phyloP scores from a whole-genome alignment of 2,329 filamentous ascomycete genomes.

The Emmonsiellopsis sp. region DNA sequence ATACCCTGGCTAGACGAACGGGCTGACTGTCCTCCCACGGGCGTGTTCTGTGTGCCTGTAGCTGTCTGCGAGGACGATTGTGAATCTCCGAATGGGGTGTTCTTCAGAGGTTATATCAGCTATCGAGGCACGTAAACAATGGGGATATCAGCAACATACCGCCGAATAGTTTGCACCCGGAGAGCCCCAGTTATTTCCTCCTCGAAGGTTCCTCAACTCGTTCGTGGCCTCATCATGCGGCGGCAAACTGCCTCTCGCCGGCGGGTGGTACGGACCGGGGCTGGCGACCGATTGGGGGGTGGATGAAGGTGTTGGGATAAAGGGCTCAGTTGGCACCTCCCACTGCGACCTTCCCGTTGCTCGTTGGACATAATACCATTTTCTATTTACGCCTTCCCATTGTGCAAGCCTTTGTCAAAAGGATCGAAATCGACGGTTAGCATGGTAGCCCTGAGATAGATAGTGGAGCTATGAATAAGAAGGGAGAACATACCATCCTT shows the following conservation, averaged over 20 bases:
- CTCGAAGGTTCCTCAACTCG: constrained; percentile 10
- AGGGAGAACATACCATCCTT: constrained; percentile 26
- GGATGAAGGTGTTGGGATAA: constrained; percentile 24
- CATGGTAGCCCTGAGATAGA: not conserved
- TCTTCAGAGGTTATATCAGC: not conserved
- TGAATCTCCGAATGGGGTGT: constrained; percentile 3
- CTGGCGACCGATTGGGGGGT: constrained; percentile 16
- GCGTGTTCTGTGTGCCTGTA: constrained; percentile 1
- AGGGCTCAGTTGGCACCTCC: constrained; percentile 32
- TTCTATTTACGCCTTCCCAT: constrained; percentile 28
- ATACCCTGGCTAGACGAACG: constrained; percentile 10
- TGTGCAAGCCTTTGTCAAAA: constrained; percentile 25
- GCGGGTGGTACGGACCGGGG: constrained; percentile 11
- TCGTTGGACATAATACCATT: constrained; percentile 32
- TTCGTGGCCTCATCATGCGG: constrained; percentile 11
- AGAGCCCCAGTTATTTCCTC: constrained; percentile 6
- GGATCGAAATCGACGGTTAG: not conserved
- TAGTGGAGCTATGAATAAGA: not conserved
- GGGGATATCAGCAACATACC: constrained; percentile 4
- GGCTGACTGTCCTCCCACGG: constrained; percentile 5
- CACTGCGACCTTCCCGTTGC: constrained; percentile 31
- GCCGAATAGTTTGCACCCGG: constrained; percentile 5
- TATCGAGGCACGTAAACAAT: not conserved
- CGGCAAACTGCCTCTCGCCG: constrained; percentile 6
- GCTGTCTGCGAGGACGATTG: constrained; percentile 3